Base-by-base conservation (phyloP, 176 grass and related monocot genomes). In the Oryza glaberrima region DNA sequence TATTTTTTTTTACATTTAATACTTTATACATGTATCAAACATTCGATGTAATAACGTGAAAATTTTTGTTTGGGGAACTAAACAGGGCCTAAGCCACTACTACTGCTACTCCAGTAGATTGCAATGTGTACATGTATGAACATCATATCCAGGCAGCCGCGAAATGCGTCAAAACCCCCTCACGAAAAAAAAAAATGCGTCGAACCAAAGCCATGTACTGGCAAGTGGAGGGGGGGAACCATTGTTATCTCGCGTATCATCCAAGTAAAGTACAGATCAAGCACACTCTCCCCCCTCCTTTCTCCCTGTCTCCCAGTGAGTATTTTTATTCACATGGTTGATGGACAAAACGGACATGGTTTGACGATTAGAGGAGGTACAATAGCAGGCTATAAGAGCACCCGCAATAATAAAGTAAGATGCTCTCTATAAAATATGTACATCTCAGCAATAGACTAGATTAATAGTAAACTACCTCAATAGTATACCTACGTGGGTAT, bases 211-310 rank as follows among this genome's bases (percentile, higher is more conserved):
- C 65, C 65, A 67, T 13, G 65, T 67, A 35, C 34, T 35, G 65
- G 54, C 54, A 58, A 8, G 54, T 58, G 54, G 19, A 58, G 17
- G 6, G 3, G 3, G 54, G 51, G 2, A 56, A 56, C 14, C 64
- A 14, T 67, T 67, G 26, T 32, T 67, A 30, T 67, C 28, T 67
- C 28, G 65, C 65, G 65, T 34, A 67, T 67, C 65, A 34, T 67
- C 19, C 26, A 67, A 67, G 65, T 32, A 67, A 67, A 32, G 65
- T 67, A 63, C 58, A 63, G n/a, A 63, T 63, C 58, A 63, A 23
- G 58, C 58, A 49, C 15, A 52, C 5, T 17, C 5, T 58, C 52
- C 16, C 48, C 14, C 48, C 0, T 20, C 9, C 48, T 7, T 17
- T 58, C 9, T 63, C 58, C 22, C 5, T 63, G 14, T 52, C 49